These are phyloP conservation scores for Hura crepitans DNA, from an alignment of 441 rosid species.

Conservation along the genomic window DNA sequence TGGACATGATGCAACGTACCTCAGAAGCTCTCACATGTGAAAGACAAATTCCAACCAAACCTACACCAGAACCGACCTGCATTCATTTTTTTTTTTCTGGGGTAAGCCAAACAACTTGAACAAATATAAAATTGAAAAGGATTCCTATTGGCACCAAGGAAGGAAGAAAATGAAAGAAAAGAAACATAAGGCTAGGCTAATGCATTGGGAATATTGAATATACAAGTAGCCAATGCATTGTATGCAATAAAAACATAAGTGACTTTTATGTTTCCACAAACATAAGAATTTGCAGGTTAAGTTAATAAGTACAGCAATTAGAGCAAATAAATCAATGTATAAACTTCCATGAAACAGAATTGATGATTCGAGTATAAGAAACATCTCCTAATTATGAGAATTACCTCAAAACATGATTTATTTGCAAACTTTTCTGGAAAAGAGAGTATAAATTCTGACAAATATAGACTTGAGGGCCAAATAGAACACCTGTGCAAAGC, in stretches of 20 bases:
- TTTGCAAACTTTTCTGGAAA: conserved; percentile 62
- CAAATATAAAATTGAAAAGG: not conserved
- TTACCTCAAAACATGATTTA: conserved; percentile 83
- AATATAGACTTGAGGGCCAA: conserved; percentile 81
- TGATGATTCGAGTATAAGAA: not conserved
- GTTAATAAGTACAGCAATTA: not conserved
- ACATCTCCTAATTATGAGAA: conserved; percentile 17
- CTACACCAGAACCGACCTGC: conserved; percentile 94
- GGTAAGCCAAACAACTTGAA: conserved; percentile 4
- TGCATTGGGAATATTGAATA: not conserved
- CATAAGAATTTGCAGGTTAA: not conserved
- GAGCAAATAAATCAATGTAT: conserved; percentile 3
- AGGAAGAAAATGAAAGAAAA: not conserved
- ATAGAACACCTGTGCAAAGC: conserved; percentile 61
- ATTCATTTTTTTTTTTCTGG: not conserved
- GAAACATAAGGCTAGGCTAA: not conserved
- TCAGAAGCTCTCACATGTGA: conserved; percentile 67
- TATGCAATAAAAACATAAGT: not conserved
- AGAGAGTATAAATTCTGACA: conserved; percentile 75
- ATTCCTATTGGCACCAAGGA: not conserved
- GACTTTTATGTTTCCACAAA: conserved; percentile 2
- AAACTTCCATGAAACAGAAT: not conserved
- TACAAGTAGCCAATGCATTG: not conserved
- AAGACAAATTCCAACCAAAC: conserved; percentile 77
- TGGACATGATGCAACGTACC: conserved; percentile 38